phyloP scores from a whole-genome alignment of 306 rosid genomes.

The Fagus crenata region DNA sequence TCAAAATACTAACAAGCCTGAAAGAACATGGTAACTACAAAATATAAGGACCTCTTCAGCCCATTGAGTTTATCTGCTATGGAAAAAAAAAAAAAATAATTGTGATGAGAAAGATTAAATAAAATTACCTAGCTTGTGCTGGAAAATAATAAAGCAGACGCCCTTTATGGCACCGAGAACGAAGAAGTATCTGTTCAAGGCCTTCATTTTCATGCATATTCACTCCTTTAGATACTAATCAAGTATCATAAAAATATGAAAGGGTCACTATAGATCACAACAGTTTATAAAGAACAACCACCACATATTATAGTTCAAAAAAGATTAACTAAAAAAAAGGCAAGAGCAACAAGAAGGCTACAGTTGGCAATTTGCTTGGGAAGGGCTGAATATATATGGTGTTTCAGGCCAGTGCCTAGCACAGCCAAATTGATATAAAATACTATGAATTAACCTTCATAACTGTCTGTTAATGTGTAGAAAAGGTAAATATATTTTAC shows the following conservation, averaged over 20 bases:
- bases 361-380: background rate
- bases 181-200: conserved; percentile 67
- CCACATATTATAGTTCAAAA: background rate
- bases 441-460: background rate
- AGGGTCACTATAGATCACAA: conserved; percentile 23
- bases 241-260: conserved; percentile 29
- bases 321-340: background rate
- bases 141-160: conserved; percentile 95
- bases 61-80: conserved; percentile 1
- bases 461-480: background rate
- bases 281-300: background rate
- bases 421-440: background rate
- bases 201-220: conserved; percentile 57
- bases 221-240: conserved; percentile 67
- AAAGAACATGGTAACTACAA: background rate
- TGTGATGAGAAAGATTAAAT: background rate
- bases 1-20: background rate
- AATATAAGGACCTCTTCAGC: background rate
- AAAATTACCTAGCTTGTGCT: conserved; percentile 60
- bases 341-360: conserved; percentile 11
- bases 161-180: conserved; percentile 94
- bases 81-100: conserved; percentile 7
- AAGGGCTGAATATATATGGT: background rate
- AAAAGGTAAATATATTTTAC: background rate
- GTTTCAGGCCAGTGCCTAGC: background rate